Evolutionary conservation across 768 basidiomycete species (phyloP).

Genomic region (Plicaturopsis crispa): DNA sequence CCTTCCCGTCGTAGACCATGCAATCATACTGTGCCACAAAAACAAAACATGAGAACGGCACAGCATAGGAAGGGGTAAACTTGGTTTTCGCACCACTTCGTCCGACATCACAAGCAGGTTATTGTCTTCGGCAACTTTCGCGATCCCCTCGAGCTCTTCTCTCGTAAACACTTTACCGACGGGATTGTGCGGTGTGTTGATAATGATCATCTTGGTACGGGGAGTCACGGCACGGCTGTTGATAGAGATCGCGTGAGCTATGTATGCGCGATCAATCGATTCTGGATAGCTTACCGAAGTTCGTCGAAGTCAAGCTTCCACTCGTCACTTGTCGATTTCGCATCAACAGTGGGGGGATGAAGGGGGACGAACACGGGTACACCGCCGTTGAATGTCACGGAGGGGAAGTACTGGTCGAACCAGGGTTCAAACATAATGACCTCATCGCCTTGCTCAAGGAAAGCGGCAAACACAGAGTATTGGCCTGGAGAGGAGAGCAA

Average conservation of each 20-base stretch:
- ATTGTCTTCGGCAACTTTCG: conserved; percentile 81
- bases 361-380: conserved; percentile 91
- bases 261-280: too few relatives aligned
- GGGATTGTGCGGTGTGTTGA: conserved; percentile 97
- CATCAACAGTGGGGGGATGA: conserved; percentile 56
- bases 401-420: conserved; percentile 94
- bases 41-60: neutral
- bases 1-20: conserved; percentile 79
- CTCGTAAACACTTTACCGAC: conserved; percentile 95
- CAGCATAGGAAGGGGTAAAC: too few relatives aligned
- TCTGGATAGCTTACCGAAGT: conserved; percentile 45
- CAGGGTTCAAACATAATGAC: conserved; percentile 99
- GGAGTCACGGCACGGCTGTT: conserved; percentile 74
- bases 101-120: conserved; percentile 92
- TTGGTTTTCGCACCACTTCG: conserved; percentile 73
- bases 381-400: conserved; percentile 90
- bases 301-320: conserved; percentile 92
- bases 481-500: too few relatives aligned
- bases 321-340: conserved; percentile 55
- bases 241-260: too few relatives aligned
- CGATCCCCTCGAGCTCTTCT: conserved; percentile 78
- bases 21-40: conserved; percentile 72
- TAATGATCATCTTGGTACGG: conserved; percentile 88
- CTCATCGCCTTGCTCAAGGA: conserved; percentile 88
- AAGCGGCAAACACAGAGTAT: conserved; percentile 90